Percentiles rank a stretch among this genome's conserved stretches.
Evolutionary conservation across 305 asterid genomes (phyloP).

Genomic region (Solanum chacoense): DNA sequence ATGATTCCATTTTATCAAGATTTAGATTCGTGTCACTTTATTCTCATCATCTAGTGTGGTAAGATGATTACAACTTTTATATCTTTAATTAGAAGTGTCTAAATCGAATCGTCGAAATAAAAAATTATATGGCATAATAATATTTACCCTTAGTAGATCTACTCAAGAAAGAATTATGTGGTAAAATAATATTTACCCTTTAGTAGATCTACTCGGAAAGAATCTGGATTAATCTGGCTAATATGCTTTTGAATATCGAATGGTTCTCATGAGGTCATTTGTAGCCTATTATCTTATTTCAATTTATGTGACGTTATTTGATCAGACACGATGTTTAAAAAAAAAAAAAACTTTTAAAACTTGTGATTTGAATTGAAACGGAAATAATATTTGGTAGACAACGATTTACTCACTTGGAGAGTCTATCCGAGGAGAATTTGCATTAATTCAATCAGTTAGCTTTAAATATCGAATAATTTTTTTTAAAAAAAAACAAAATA

Average conservation of each 20-base stretch:
- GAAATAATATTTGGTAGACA: fast-evolving
- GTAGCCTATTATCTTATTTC: neutral
- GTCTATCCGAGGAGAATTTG: neutral
- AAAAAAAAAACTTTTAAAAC: neutral
- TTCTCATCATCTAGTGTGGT: neutral
- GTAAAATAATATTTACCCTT: neutral
- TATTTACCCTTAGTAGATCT: neutral
- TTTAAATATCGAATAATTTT: neutral
- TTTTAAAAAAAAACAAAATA: neutral
- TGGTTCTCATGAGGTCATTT: neutral
- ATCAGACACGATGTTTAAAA: fast-evolving
- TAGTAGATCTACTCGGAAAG: neutral
- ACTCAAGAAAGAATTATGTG: neutral
- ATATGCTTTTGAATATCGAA: neutral
- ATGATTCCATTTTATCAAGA: neutral
- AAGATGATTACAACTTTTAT: neutral
- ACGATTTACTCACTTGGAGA: neutral
- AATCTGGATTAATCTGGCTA: fast-evolving
- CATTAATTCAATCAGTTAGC: fast-evolving
- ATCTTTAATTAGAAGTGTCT: fast-evolving
- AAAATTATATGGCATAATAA: neutral
- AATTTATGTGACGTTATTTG: neutral
- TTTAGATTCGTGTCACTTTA: neutral
- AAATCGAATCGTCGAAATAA: fast-evolving
- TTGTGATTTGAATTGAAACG: neutral